These are phyloP conservation scores for Barnettozyma vustinii DNA, from an alignment of 805 yeast species.

Conservation along the genomic window DNA sequence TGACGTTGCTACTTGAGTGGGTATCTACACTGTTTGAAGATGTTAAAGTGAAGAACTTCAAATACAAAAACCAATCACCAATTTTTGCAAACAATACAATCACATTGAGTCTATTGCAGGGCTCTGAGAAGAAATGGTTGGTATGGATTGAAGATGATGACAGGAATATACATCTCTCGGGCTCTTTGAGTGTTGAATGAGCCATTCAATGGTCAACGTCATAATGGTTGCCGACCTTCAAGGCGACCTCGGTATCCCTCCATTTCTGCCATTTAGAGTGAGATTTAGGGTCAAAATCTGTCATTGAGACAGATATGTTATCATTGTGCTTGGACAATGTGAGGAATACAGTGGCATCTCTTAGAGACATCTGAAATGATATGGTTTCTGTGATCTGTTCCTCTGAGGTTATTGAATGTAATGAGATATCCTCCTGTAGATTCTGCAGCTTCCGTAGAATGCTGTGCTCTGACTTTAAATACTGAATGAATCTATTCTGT, in stretches of 20 bases:
- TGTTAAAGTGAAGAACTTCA: conserved; percentile 25
- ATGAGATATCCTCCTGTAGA: conserved; percentile 18
- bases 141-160: conserved; percentile 21
- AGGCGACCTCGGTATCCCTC: conserved; percentile 35
- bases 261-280: conserved; percentile 42
- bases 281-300: conserved; percentile 53
- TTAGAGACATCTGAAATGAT: conserved; percentile 30
- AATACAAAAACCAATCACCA: conserved; percentile 40
- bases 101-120: conserved; percentile 17
- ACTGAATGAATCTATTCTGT: conserved; percentile 11
- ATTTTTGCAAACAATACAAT: conserved; percentile 33
- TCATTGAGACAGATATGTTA: conserved; percentile 22
- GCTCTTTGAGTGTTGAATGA: conserved; percentile 10
- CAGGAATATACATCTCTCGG: conserved; percentile 12
- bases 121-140: conserved; percentile 3
- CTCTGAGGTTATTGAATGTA: neutral
- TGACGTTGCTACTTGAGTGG: conserved; percentile 56
- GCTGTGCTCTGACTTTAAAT: conserved; percentile 19
- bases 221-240: conserved; percentile 22
- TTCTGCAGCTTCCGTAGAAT: conserved; percentile 19
- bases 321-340: conserved; percentile 13
- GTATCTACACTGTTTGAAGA: conserved; percentile 23
- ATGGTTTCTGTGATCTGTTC: conserved; percentile 17
- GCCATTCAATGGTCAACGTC: conserved; percentile 1
- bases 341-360: conserved; percentile 34